phyloP scores from a whole-genome alignment of 306 rosid genomes.

The Prunus mira region DNA sequence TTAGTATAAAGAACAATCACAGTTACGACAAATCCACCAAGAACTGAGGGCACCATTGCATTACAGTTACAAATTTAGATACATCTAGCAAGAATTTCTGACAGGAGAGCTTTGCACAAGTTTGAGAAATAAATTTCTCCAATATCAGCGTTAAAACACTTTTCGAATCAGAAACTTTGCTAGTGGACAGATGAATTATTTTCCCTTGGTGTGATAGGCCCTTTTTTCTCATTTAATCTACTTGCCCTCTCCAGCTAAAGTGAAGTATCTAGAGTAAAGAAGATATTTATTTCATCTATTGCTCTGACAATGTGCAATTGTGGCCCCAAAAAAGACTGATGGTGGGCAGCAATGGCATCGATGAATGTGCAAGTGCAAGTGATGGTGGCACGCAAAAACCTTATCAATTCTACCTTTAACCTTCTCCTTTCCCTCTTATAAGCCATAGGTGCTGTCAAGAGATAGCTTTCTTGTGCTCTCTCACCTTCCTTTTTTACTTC shows the following conservation, averaged over 20 bases:
- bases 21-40: neutral
- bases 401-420: no score
- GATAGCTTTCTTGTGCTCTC: no score
- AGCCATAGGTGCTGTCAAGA: no score
- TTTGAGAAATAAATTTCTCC: neutral
- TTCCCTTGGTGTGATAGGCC: neutral
- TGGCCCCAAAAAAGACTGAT: neutral
- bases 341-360: neutral
- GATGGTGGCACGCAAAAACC: neutral
- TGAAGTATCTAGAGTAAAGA: neutral
- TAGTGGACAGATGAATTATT: neutral
- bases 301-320: neutral
- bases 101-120: neutral
- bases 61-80: neutral
- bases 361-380: neutral
- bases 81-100: neutral
- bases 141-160: neutral
- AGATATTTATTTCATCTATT: neutral
- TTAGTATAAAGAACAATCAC: neutral
- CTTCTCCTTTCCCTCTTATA: no score
- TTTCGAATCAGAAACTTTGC: neutral
- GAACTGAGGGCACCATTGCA: neutral
- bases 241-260: neutral
- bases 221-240: neutral
- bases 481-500: no score